Evolutionary conservation across 768 basidiomycete genomes (phyloP).

Genomic region (Cystofilobasidium ferigula): DNA sequence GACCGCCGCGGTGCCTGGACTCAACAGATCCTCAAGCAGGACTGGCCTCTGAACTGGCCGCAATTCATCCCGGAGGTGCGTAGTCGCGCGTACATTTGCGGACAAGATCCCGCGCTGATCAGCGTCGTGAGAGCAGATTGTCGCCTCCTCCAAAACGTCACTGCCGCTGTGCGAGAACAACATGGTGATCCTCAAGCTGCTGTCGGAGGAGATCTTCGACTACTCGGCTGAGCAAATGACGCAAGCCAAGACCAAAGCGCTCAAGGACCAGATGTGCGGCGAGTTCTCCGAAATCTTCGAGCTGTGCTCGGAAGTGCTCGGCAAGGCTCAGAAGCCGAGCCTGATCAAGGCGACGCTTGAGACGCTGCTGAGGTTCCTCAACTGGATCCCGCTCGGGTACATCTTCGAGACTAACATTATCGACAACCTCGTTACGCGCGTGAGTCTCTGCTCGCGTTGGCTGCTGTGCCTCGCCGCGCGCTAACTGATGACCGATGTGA

Average conservation of each 20-base stretch:
- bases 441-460: conserved; percentile 23
- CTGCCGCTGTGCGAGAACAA: conserved; percentile 98
- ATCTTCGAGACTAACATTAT: conserved; percentile 98
- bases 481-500: not conserved
- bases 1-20: not conserved
- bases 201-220: conserved; percentile 99
- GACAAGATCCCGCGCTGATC: too few species aligned
- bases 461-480: too few species aligned
- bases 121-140: too few species aligned
- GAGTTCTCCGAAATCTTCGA: conserved; percentile 97
- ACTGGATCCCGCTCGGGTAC: conserved; percentile 98
- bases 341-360: conserved; percentile 90
- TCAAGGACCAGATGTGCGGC: conserved; percentile 96
- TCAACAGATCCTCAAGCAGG: conserved; percentile 93
- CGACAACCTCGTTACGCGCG: conserved; percentile 73
- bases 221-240: conserved; percentile 98
- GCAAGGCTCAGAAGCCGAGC: conserved; percentile 91
- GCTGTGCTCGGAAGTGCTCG: conserved; percentile 88
- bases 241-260: conserved; percentile 87
- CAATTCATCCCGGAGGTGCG: conserved; percentile 25
- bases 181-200: conserved; percentile 91
- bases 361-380: conserved; percentile 86
- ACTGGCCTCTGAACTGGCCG: conserved; percentile 99
- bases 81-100: too few species aligned
- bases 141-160: conserved; percentile 92